Percentiles rank a stretch among this genome's conserved stretches.
These are phyloP conservation scores for Nothopassalora personata DNA, from an alignment of 2,329 filamentous ascomycete species.

Conservation along the genomic window DNA sequence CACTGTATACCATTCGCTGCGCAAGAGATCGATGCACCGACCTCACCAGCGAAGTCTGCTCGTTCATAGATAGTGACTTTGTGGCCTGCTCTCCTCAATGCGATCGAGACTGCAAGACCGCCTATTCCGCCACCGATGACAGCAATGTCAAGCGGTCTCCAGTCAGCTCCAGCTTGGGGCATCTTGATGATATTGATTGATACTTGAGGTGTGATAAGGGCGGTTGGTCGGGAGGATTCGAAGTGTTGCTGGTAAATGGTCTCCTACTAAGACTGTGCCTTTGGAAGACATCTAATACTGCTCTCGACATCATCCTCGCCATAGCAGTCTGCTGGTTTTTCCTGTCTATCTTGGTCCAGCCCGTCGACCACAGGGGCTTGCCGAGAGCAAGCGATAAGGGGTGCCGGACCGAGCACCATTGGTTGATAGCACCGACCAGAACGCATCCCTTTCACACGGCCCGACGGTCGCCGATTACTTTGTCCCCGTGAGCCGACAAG, in stretches of 20 bases:
- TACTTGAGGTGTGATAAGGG: neutral
- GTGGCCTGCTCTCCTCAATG: conserved; percentile 51
- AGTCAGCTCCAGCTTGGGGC: conserved; percentile 15
- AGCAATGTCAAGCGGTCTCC: conserved; percentile 28
- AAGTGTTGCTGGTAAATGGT: neutral
- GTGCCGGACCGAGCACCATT: conserved; percentile 1
- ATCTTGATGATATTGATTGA: neutral
- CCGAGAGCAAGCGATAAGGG: neutral
- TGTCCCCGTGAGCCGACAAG: neutral
- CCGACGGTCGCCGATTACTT: neutral
- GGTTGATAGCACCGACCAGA: neutral
- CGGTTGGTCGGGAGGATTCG: neutral
- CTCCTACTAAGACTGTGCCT: conserved; percentile 4
- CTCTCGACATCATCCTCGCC: conserved; percentile 7
- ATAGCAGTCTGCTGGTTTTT: neutral
- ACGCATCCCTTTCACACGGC: neutral
- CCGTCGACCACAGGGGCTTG: neutral
- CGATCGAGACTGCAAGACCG: conserved; percentile 48
- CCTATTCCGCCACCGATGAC: conserved; percentile 52
- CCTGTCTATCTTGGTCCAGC: neutral
- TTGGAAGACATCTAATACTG: conserved; percentile 13
- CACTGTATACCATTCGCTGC: conserved; percentile 66
- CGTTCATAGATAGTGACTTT: conserved; percentile 58
- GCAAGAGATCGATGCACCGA: conserved; percentile 62
- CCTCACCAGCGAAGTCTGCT: conserved; percentile 61